Conservation (phyloP, 2,329 filamentous ascomycete genomes). For the Penicillium rolfsii region DNA sequence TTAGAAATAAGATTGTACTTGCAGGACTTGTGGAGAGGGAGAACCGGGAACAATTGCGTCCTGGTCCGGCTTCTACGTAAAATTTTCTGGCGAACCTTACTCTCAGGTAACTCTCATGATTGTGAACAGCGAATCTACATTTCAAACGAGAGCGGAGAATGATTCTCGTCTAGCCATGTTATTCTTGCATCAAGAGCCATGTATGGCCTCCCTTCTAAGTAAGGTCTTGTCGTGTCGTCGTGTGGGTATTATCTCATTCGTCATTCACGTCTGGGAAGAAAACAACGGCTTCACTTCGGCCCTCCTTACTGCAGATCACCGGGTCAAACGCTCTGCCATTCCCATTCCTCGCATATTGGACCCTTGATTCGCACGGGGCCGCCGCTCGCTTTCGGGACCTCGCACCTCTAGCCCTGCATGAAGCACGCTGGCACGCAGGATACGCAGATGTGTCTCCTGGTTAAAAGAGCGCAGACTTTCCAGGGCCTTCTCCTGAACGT, state of each 20-base stretch:
- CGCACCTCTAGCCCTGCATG: conserved; percentile 75
- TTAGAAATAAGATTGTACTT: background rate
- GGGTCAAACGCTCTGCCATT: background rate
- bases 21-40: background rate
- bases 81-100: background rate
- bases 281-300: background rate
- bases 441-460: conserved; percentile 71
- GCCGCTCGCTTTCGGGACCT: conserved; percentile 26
- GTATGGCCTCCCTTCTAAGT: background rate
- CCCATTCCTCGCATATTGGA: background rate
- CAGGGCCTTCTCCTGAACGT: conserved; percentile 72
- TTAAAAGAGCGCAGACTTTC: conserved; percentile 72
- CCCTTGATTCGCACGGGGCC: background rate
- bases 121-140: background rate
- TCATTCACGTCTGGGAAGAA: conserved; percentile 20
- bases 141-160: background rate
- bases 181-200: background rate
- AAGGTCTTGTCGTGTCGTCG: conserved; percentile 1
- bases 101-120: background rate
- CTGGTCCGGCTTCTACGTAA: background rate
- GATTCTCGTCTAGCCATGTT: background rate
- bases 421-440: conserved; percentile 76
- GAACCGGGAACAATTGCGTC: background rate
- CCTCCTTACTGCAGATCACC: background rate
- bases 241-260: conserved; percentile 30